Evolutionary conservation across 23 red algal species (phyloP).

Genomic region (Cyanidium caldarium): DNA sequence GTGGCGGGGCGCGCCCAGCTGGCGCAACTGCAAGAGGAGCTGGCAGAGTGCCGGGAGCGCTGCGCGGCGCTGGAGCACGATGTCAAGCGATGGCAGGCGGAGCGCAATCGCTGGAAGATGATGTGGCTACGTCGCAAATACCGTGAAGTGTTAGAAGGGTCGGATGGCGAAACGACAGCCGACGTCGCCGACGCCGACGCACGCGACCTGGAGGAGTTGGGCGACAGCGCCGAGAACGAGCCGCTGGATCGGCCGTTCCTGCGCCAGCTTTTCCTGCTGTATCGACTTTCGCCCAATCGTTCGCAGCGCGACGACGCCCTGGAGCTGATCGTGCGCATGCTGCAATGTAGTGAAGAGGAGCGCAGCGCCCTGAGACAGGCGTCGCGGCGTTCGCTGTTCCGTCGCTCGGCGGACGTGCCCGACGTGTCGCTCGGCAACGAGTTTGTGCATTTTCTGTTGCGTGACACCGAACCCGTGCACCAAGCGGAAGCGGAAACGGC

Average conservation of each 20-base stretch:
- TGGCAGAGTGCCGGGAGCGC: slow-evolving; percentile 1
- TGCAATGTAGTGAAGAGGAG: background rate
- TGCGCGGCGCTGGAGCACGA: background rate
- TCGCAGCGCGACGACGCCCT: background rate
- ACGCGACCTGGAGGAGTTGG: background rate
- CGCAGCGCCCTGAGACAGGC: background rate
- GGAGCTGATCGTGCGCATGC: background rate
- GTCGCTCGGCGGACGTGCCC: background rate
- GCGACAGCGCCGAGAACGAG: background rate
- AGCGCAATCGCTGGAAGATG: slow-evolving; percentile 1
- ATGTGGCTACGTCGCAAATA: background rate
- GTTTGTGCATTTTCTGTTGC: slow-evolving; percentile 4
- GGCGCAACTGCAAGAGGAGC: background rate
- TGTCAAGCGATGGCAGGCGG: background rate
- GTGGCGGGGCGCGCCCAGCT: background rate
- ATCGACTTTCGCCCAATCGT: background rate
- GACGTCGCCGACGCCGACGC: background rate
- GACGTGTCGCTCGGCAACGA: background rate
- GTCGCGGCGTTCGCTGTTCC: background rate
- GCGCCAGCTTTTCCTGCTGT: background rate
- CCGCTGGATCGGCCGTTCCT: background rate
- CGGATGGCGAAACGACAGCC: background rate
- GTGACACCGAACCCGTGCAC: background rate
- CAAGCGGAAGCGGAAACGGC: too few relatives aligned
- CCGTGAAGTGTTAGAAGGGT: background rate